These are phyloP conservation scores for Candida vaughaniae DNA, from an alignment of 805 yeast species.

Conservation along the genomic window DNA sequence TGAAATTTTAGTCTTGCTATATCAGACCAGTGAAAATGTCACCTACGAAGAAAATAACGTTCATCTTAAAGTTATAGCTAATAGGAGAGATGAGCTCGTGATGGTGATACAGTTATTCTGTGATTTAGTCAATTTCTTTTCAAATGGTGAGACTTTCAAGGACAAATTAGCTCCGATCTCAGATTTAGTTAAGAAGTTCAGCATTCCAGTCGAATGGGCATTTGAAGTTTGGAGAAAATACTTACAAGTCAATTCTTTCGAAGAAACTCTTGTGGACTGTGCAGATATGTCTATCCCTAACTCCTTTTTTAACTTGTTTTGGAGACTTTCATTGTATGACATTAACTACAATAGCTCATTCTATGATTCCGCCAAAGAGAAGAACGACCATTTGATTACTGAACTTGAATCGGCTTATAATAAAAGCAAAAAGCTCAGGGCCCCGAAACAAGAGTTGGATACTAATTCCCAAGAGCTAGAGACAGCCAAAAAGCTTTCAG, in stretches of 20 bases:
- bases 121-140: conserved; percentile 56
- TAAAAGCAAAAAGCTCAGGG: conserved; percentile 4
- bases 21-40: conserved; percentile 45
- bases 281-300: too few species aligned
- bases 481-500: conserved; percentile 16
- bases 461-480: conserved; percentile 23
- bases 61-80: conserved; percentile 70
- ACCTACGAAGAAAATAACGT: conserved; percentile 32
- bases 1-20: conserved; percentile 67
- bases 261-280: too few species aligned
- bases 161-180: conserved; percentile 40
- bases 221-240: conserved; percentile 74
- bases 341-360: conserved; percentile 51
- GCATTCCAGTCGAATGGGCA: conserved; percentile 59
- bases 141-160: conserved; percentile 27
- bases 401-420: conserved; percentile 6
- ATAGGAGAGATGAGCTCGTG: conserved; percentile 68
- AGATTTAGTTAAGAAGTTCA: conserved; percentile 40
- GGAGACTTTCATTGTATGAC: conserved; percentile 75
- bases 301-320: too few species aligned
- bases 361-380: conserved; percentile 49
- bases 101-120: conserved; percentile 63
- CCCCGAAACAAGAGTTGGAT: conserved; percentile 15
- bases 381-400: conserved; percentile 24
- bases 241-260: too few species aligned